Base-by-base conservation (phyloP, 1,284 basidiomycete species). In the Malassezia obtusa region DNA sequence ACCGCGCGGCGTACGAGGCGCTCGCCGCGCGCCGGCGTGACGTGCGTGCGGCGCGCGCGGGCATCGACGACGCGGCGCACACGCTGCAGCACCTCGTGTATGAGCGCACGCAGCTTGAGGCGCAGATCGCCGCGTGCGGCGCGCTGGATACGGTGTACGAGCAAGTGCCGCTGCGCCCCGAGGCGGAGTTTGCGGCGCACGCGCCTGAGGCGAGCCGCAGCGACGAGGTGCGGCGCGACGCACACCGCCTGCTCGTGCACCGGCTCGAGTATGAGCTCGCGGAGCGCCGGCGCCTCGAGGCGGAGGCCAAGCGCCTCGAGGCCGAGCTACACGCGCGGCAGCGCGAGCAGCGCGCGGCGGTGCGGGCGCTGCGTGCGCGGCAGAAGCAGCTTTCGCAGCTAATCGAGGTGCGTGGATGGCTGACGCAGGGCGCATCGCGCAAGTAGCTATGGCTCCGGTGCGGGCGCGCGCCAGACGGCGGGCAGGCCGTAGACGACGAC, bases 401-500 rank as follows among this genome's bases (percentile, higher is more conserved):
- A 6, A n/a, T 45, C 26, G 28, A 45, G 25, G 43, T 43, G 14
- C 19, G 24, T 43, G 19, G 9, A 1, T 6, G 7, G 17, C 24
- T 43, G 1, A 43, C 14, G 24, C 30, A 43, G 22, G 25, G 12
- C 12, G 43, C 43, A 21, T 25, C 22, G n/a, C n/a, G n/a, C 4
- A 43, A 25, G 30, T 43, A 43, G 40, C 30, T 38, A 17, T 38
- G 6, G 32, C 12, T n/a, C 8, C n/a, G n/a, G 3, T 36, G n/a
- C 35, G 35, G 35, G n/a, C n/a, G 3, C 2, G 19, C 5, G 19
- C 65, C 65, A 73, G 26, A 62, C 60, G 0, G 76, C 74, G 1
- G 92, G 92, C 61, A 98, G 85, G 3, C 92, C 92, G 71, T 95
- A 98, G 1, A 92, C 84, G 0, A 98, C 84, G 4, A 88, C 84